Conservation (phyloP, 2,329 filamentous ascomycete genomes). For the Proliferodiscus dingleyae region DNA sequence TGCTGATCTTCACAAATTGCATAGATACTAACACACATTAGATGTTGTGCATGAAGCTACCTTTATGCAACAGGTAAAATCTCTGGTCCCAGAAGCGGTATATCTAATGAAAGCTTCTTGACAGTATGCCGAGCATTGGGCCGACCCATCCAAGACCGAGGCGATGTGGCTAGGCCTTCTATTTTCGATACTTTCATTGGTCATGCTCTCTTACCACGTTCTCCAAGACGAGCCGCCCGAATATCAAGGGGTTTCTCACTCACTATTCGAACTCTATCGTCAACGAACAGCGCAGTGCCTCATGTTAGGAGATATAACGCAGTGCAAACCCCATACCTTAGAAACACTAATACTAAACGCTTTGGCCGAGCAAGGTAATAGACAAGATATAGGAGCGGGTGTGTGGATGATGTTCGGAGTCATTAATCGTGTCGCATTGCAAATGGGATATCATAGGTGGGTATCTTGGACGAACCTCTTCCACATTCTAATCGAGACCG, state of each 20-base stretch:
- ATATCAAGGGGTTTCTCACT: constrained; percentile 54
- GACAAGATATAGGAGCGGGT: constrained; percentile 59
- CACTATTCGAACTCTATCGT: constrained; percentile 58
- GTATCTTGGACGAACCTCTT: neutral
- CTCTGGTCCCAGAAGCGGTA: neutral
- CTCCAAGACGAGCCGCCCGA: constrained; percentile 71
- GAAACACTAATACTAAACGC: constrained; percentile 71
- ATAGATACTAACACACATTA: constrained; percentile 32
- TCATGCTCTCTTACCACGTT: constrained; percentile 70
- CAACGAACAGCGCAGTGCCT: constrained; percentile 71
- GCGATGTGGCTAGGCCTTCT: constrained; percentile 74
- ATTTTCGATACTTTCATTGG: constrained; percentile 70
- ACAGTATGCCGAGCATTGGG: constrained; percentile 49
- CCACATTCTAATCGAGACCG: constrained; percentile 61
- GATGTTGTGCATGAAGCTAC: constrained; percentile 75
- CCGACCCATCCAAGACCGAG: constrained; percentile 62
- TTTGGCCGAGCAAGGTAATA: constrained; percentile 67
- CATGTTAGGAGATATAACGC: constrained; percentile 70
- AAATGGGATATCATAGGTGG: constrained; percentile 51
- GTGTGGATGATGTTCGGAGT: constrained; percentile 46
- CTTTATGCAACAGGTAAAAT: constrained; percentile 67
- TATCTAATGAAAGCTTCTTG: neutral
- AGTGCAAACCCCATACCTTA: constrained; percentile 65
- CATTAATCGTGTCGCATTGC: constrained; percentile 48
- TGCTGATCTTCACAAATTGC: constrained; percentile 10